Base-by-base conservation (phyloP, 805 yeast genomes). In the Saturnispora sanitii region DNA sequence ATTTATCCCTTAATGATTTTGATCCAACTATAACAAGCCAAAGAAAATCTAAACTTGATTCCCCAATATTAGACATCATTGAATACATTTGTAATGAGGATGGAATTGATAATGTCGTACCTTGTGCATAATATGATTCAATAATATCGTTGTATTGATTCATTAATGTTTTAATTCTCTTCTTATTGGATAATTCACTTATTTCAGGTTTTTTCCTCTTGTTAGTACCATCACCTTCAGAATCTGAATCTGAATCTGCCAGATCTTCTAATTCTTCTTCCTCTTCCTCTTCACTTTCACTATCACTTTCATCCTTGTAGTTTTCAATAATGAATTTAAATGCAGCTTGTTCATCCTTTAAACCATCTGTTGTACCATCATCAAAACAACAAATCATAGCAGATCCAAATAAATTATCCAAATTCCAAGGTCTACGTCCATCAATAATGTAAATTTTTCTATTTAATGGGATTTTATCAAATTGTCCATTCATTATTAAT, bases 401-500 rank as follows among this genome's bases (percentile, higher is more conserved):
- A 6, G 90, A 79, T 1, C 95, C 96, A 67, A 83, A 88, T 35
- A 92, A 54, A 55, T 92, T 92, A 57, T 88, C 95, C 48, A 92
- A 65, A 60, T 88, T 88, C 97, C 98, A 92, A 4, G 98, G 99
- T 48, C 97, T 66, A 49, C 83, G 92, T 3, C 95, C 87, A 60
- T 92, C 99, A 42, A 92, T 69, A 9, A 94, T 73, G 52, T 85
- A 94, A 2, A 90, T 72, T 42, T 70, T 75, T 47, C 92, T 69
- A 36, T 62, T 70, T 31, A 70, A 56, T 34, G 57, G 53, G 26
- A 65, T 46, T 17, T 49, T 43, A 2, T 37, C 30, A 5, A 34
- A 34, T 17, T 32, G 39, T 2, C 36, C 35, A 1, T 9, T 9
- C 8, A 23, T 38, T 2, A 46, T 37, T 9, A 44, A 19, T 0